Evolutionary conservation across 176 grass and related monocot genomes (phyloP).

Genomic region (Carex myosuroides): DNA sequence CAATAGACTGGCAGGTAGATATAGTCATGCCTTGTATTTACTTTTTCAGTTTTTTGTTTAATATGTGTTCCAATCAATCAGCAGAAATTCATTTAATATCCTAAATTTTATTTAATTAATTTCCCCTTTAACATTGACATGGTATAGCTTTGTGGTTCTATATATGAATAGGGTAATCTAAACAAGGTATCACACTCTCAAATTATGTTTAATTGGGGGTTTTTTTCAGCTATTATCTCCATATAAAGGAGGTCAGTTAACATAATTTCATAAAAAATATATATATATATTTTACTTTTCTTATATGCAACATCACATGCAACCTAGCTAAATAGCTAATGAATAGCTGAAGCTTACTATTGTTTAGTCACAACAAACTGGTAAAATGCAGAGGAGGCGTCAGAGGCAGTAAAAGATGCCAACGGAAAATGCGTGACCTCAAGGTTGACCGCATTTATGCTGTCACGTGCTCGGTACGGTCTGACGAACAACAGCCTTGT

Average conservation of each 20-base stretch:
- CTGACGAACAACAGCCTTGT: slow-evolving; percentile 22
- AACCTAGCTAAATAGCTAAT: not conserved
- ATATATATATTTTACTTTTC: not conserved
- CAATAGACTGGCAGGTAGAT: slow-evolving; percentile 25
- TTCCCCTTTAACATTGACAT: not conserved
- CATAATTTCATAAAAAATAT: not conserved
- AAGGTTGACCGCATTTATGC: not conserved
- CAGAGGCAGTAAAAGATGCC: slow-evolving; percentile 9
- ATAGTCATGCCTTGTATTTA: not conserved
- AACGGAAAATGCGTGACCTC: slow-evolving; percentile 26
- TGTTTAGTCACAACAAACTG: not conserved
- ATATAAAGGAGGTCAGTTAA: not conserved
- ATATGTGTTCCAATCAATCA: not conserved
- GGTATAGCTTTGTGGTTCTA: not conserved
- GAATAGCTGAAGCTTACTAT: not conserved
- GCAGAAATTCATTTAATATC: not conserved
- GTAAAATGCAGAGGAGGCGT: slow-evolving; percentile 26
- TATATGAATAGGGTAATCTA: not conserved
- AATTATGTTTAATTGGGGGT: not conserved
- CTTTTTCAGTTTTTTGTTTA: not conserved
- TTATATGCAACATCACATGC: not conserved
- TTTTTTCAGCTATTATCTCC: not conserved
- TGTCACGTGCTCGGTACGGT: slow-evolving; percentile 26
- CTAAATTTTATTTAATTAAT: not conserved
- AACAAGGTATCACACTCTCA: not conserved